A percentile compares a stretch with the other conserved stretches of the same genome.
Evolutionary conservation across 108 stramenopile genomes (phyloP).

Genomic region (Discostella stelligeroides): DNA sequence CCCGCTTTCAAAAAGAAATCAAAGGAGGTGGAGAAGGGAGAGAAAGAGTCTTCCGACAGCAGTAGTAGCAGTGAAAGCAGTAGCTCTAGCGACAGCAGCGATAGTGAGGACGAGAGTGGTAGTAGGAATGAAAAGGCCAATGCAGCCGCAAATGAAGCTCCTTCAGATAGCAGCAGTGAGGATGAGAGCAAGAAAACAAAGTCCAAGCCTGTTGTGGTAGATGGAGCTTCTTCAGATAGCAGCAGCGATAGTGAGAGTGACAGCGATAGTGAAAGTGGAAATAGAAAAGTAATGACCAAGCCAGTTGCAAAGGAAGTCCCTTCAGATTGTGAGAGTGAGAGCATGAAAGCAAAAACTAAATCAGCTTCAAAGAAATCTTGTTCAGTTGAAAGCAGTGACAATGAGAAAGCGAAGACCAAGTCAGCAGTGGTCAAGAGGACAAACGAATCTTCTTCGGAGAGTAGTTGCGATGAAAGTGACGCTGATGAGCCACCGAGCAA

Average conservation of each 20-base stretch:
- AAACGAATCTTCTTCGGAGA: slow-evolving; percentile 10
- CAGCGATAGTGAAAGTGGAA: slow-evolving; percentile 16
- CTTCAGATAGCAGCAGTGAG: slow-evolving; percentile 21
- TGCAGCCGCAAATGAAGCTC: slow-evolving; percentile 6
- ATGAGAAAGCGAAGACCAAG: slow-evolving; percentile 2
- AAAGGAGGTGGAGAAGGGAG: background rate
- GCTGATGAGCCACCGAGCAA: slow-evolving; percentile 24
- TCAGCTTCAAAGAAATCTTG: too few species aligned
- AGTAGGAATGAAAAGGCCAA: slow-evolving; percentile 15
- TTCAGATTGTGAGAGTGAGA: background rate
- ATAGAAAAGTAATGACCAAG: slow-evolving; percentile 3
- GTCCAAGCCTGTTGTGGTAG: background rate
- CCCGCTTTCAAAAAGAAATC: background rate
- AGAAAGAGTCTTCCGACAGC: slow-evolving; percentile 9
- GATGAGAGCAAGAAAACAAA: slow-evolving; percentile 4
- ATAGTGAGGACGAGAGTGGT: slow-evolving; percentile 19
- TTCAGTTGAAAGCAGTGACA: too few species aligned
- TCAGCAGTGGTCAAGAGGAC: background rate
- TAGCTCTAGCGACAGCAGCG: slow-evolving; percentile 16
- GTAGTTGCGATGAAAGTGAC: slow-evolving; percentile 26
- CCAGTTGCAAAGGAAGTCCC: slow-evolving; percentile 13
- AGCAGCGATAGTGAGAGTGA: slow-evolving; percentile 24
- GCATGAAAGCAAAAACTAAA: too few species aligned
- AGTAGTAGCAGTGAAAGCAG: slow-evolving; percentile 17
- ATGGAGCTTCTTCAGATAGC: slow-evolving; percentile 17